Conservation (phyloP, 768 basidiomycete species). For the Brasilioporus rufonigricans region DNA sequence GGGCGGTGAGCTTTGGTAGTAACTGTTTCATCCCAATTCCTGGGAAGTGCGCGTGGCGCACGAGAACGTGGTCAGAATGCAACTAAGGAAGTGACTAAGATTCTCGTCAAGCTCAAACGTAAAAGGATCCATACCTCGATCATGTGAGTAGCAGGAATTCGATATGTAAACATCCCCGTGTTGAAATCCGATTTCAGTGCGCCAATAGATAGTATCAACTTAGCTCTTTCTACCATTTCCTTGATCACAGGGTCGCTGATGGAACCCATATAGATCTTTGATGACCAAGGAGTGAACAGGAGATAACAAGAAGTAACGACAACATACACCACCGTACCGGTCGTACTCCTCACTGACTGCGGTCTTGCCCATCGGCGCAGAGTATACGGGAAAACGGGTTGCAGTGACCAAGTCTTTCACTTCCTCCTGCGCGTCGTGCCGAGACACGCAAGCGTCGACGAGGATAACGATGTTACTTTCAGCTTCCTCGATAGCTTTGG, state of each 20-base stretch:
- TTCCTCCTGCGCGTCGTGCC: conserved; percentile 66
- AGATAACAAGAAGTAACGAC: neutral
- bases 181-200: conserved; percentile 78
- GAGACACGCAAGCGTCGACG: conserved; percentile 77
- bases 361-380: conserved; percentile 81
- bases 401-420: conserved; percentile 57
- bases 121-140: conserved; percentile 51
- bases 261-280: conserved; percentile 73
- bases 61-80: conserved; percentile 69
- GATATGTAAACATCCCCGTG: conserved; percentile 83
- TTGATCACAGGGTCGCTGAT: conserved; percentile 65
- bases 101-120: neutral
- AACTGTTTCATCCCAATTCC: conserved; percentile 74
- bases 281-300: neutral
- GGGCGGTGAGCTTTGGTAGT: conserved; percentile 67
- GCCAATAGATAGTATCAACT: conserved; percentile 74
- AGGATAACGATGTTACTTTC: conserved; percentile 65
- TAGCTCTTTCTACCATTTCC: conserved; percentile 70
- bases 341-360: conserved; percentile 66
- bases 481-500: conserved; percentile 59
- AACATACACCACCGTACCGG: conserved; percentile 76
- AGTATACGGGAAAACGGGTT: conserved; percentile 72
- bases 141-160: conserved; percentile 53
- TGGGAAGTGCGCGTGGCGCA: conserved; percentile 62
- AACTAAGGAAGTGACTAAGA: conserved; percentile 43